Percentiles rank a stretch among this genome's conserved stretches.
phyloP scores from a whole-genome alignment of 345 rosid genomes.

The Geranium brycei region DNA sequence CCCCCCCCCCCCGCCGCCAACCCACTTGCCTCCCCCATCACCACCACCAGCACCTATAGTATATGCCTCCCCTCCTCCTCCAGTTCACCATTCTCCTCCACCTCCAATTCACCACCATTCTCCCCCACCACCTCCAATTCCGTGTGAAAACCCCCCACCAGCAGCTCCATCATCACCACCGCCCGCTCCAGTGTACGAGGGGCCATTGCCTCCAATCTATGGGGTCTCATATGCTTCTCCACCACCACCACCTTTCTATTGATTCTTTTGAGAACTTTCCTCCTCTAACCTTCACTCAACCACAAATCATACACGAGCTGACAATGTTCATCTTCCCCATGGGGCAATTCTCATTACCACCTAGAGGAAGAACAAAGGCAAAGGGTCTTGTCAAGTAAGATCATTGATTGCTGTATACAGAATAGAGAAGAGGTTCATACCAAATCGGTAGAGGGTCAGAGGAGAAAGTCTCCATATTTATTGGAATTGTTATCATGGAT shows the following conservation, averaged over 20 bases:
- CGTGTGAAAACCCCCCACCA: conserved; percentile 11
- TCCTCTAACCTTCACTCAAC: conserved; percentile 14
- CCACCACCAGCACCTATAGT: conserved; percentile 43
- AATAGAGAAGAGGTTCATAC: neutral
- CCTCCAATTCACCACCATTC: conserved; percentile 20
- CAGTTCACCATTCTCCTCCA: conserved; percentile 17
- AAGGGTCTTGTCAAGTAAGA: conserved; percentile 2
- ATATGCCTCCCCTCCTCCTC: conserved; percentile 39
- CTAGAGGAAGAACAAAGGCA: conserved; percentile 11
- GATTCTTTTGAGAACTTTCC: conserved; percentile 56
- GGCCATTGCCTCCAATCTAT: too few relatives aligned
- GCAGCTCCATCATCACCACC: conserved; percentile 34
- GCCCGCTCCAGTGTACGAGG: conserved; percentile 11
- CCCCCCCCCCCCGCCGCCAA: conserved; percentile 39
- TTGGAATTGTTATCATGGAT: conserved; percentile 41
- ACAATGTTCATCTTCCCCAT: conserved; percentile 3
- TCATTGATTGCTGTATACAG: too few relatives aligned
- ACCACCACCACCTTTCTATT: conserved; percentile 78
- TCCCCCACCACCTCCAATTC: conserved; percentile 16
- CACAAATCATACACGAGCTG: conserved; percentile 3
- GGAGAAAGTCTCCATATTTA: conserved; percentile 39
- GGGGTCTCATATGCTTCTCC: conserved; percentile 4
- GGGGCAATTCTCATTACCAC: conserved; percentile 44
- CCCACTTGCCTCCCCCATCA: conserved; percentile 53
- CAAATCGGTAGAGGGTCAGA: conserved; percentile 25